A percentile compares a stretch with the other conserved stretches of the same genome.
Evolutionary conservation across 306 rosid genomes (phyloP).

Genomic region (Styphnolobium japonicum): DNA sequence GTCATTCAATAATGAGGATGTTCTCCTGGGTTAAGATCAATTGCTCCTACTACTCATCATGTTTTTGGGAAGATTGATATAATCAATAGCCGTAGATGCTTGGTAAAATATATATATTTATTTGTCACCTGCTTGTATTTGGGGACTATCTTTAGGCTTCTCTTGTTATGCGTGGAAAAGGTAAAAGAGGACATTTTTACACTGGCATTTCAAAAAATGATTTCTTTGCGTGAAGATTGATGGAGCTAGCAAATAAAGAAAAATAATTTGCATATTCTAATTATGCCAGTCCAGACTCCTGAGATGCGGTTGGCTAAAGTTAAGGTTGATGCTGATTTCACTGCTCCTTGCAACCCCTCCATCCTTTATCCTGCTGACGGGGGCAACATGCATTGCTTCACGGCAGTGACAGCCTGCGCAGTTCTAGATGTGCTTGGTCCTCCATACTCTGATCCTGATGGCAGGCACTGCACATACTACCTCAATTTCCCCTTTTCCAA

Average conservation of each 20-base stretch:
- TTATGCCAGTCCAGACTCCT: conserved; percentile 39
- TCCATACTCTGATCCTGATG: conserved; percentile 81
- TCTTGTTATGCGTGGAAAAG: not conserved
- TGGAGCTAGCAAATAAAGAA: conserved; percentile 1
- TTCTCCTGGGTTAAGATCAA: not conserved
- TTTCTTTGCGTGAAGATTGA: not conserved
- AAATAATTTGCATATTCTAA: conserved; percentile 18
- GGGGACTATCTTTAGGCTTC: not conserved
- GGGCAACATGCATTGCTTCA: conserved; percentile 95
- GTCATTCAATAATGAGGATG: not conserved
- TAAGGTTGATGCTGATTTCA: conserved; percentile 66
- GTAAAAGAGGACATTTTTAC: not conserved
- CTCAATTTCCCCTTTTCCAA: conserved; percentile 51
- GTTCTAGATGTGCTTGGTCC: conserved; percentile 94
- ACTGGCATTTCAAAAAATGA: not conserved
- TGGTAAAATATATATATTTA: not conserved
- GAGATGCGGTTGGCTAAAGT: conserved; percentile 67
- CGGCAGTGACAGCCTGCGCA: conserved; percentile 88
- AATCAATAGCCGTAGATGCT: not conserved
- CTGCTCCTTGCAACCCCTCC: conserved; percentile 68
- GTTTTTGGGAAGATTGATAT: not conserved
- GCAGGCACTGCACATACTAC: conserved; percentile 83
- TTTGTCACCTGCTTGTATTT: not conserved
- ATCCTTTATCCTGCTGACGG: conserved; percentile 90
- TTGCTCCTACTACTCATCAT: not conserved